Evolutionary conservation across 164 flowering plant genomes (phyloP).

Genomic region (Vitis rotundifolia): DNA sequence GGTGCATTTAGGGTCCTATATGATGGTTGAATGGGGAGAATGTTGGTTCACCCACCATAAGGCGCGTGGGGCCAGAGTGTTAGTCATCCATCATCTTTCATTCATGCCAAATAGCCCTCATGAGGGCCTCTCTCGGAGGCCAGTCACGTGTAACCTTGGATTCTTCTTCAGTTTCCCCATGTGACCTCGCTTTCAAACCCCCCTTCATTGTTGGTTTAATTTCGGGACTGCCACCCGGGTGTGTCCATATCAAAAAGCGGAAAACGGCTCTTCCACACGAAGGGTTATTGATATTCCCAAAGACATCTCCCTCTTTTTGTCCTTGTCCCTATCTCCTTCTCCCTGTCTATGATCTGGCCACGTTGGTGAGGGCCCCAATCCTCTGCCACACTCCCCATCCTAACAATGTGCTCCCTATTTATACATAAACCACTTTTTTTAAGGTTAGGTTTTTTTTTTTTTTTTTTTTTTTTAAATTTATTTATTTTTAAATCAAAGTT

Average conservation of each 20-base stretch:
- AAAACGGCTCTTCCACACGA: conserved; percentile 5
- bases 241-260: not conserved
- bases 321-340: not conserved
- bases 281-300: conserved; percentile 9
- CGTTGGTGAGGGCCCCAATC: not conserved
- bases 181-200: conserved; percentile 14
- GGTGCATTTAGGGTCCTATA: too few relatives aligned
- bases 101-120: not conserved
- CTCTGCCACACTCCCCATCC: not conserved
- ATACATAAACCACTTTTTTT: too few relatives aligned
- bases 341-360: conserved; percentile 1
- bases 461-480: too few relatives aligned
- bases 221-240: conserved; percentile 16
- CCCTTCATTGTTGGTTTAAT: conserved; percentile 11
- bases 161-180: conserved; percentile 27
- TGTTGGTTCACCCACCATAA: too few relatives aligned
- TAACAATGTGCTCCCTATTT: not conserved
- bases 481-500: too few relatives aligned
- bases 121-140: not conserved
- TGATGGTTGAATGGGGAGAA: too few relatives aligned
- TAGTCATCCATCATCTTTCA: not conserved
- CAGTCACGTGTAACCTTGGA: conserved; percentile 44
- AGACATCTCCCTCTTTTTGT: not conserved
- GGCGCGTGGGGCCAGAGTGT: too few relatives aligned
- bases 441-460: too few relatives aligned